Evolutionary conservation across 2,329 filamentous ascomycete species (phyloP), one percentile per base, ranked within the genome.

Genomic region (Hypoxylon sp.): DNA sequence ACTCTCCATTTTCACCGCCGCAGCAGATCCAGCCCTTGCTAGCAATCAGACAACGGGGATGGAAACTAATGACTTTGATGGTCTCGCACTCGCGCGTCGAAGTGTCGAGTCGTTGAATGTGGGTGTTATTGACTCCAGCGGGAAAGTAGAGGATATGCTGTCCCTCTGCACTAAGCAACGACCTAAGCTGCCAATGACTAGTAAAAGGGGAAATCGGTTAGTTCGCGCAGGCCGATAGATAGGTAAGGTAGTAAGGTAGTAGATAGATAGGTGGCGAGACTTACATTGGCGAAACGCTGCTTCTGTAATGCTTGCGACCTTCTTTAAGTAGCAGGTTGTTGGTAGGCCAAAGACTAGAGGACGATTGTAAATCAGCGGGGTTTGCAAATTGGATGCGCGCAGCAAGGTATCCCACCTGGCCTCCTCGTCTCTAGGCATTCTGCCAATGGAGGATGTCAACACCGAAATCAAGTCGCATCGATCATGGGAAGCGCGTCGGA

Each of bases 1-100:
- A 97, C 77, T 97, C 92, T 63, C 96, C 96, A 72, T 89, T 89
- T 75, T 97, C 92, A 65, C 95, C 95, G 51, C 95, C 96, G 51
- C 94, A 93, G 75, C 93, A 97, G 39, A 98, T 87, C 91, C 93
- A 98, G 57, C 94, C 94, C 75, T 92, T 88, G 58, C 90, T 91
- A 6, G 93, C 92, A n/a, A 93, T 92, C 6, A 98, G 88, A 79
- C 95, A 98, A 81, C 93, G 88, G n/a, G 94, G 92, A 74, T 80
- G 87, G 80, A 90, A 96, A 72, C 85, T 89, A 72, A 94, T 84
- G 31, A 89, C 84, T 57, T 89, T 93, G 79, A 93, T 88, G 68
- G 87, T 91, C 81, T 91, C 92, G 82, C 88, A 90, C 84, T 90
- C 92, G 78, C 85, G 89, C 72, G 87, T 90, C 66, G 81, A 87